Conservation (phyloP, 306 rosid species). For the Prunus persica region Prunus_persica_NCBIv2 NC_034012.1:23718001-23718500, state of each 20-base stretch:
- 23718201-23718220: not conserved
- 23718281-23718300: not conserved
- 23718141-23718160: not conserved
- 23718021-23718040: too few species aligned
- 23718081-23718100: not conserved
- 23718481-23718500: too few species aligned
- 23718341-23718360: not conserved
- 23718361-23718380: not conserved
- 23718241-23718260: not conserved
- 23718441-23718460: too few species aligned
- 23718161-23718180: too few species aligned
- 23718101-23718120: not conserved
- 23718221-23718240: not conserved
- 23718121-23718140: not conserved
- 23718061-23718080: not conserved
- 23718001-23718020: too few species aligned
- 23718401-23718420: not conserved
- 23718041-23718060: too few species aligned
- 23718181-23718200: not conserved
- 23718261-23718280: not conserved
- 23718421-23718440: too few species aligned
- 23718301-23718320: not conserved
- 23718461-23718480: too few species aligned
- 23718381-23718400: not conserved
- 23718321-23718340: not conserved